Base-by-base conservation (phyloP, 2,329 filamentous ascomycete species). In the Scortechinia acanthostroma region DNA sequence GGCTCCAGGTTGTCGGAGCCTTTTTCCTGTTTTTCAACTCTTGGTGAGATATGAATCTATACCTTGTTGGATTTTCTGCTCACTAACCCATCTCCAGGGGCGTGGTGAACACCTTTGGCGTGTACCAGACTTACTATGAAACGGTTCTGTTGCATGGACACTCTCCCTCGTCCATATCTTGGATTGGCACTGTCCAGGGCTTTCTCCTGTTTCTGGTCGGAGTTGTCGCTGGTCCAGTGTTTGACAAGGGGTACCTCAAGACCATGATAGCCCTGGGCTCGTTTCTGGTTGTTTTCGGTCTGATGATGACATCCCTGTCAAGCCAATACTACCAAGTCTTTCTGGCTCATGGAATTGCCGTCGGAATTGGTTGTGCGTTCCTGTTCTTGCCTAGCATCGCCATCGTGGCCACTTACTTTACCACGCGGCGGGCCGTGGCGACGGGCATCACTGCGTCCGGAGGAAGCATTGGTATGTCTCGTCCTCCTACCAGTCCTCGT, bases 81-180 rank as follows among this genome's bases (percentile, higher is more conserved):
- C 28, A 14, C n/a, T n/a, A 14, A n/a, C 14, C 28, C 14, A n/a
- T 44, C 13, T 44, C 14, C 43, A 14, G 73, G 66, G 62, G 64
- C 2, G 52, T 66, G 2, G 46, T 62, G 23, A 63, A 64, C 49
- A 57, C 70, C n/a, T 79, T 76, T 48, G 75, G 76, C 3, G 68
- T 73, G 2, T 80, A 75, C 46, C 74, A 80, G 48, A 67, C 68
- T 3, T 71, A 72, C 55, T 80, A 79, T 49, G 50, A 61, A 44
- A 62, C 57, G 23, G 53, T 63, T 52, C 49, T 59, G 40, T 47
- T 74, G 53, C 45, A 53, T 46, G 42, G 53, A 17, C 58, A 64
- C 17, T 55, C 68, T 0, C 65, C 71, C 30, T 60, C 63, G 1
- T 49, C 52, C 20, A 69, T 71, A 15, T 61, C 69, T 3, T 70